These are phyloP conservation scores for Carnegiea gigantea DNA, from an alignment of 179 eudicot species.

Conservation along the genomic window DNA sequence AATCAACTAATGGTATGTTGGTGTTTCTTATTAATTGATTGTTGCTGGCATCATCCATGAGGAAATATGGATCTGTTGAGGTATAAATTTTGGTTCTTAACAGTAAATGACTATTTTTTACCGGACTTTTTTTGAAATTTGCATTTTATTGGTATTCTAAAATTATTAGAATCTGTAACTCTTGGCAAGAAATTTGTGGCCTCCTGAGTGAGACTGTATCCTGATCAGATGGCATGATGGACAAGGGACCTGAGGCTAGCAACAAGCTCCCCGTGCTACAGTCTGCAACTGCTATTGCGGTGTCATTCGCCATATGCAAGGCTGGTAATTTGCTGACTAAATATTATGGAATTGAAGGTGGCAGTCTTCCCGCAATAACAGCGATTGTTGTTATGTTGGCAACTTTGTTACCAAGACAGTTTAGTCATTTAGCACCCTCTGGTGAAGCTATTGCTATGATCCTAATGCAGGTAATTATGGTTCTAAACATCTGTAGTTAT, in stretches of 20 bases:
- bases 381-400: slow-evolving; percentile 76
- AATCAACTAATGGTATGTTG: slow-evolving; percentile 48
- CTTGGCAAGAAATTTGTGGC: neutral
- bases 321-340: slow-evolving; percentile 50
- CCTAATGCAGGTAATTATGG: slow-evolving; percentile 65
- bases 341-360: slow-evolving; percentile 68
- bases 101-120: neutral
- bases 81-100: neutral
- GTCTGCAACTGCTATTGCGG: slow-evolving; percentile 71
- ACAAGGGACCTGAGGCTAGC: slow-evolving; percentile 42
- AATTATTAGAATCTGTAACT: neutral
- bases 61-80: neutral
- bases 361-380: slow-evolving; percentile 73
- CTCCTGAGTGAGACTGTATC: slow-evolving; percentile 3
- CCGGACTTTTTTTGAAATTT: neutral
- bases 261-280: slow-evolving; percentile 62
- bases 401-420: slow-evolving; percentile 62
- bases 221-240: slow-evolving; percentile 34
- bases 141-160: neutral
- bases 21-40: neutral
- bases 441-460: slow-evolving; percentile 83
- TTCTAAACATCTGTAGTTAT: neutral
- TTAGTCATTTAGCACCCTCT: slow-evolving; percentile 67
- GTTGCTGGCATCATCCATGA: neutral
- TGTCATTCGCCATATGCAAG: slow-evolving; percentile 82